Percentiles rank a stretch among this genome's conserved stretches.
Evolutionary conservation across 345 rosid genomes (phyloP).

Genomic region (Euclidium syriacum): DNA sequence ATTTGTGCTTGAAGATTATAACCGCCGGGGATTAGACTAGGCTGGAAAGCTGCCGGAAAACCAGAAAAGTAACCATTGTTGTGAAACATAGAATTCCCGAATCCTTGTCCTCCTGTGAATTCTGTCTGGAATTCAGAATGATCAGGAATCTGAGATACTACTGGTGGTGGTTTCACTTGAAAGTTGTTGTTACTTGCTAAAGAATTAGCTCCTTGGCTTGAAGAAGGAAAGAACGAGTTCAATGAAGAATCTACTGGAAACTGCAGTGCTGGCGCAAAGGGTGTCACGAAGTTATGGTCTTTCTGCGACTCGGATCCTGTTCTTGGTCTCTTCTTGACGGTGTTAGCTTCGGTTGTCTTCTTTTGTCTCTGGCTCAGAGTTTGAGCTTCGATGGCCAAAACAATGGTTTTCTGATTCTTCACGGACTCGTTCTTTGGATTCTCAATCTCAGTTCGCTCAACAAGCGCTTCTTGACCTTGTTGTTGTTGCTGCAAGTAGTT

Average conservation of each 20-base stretch:
- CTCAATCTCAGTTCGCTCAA: neutral
- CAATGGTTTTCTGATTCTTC: conserved; percentile 12
- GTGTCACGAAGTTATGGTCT: conserved; percentile 8
- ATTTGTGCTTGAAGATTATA: conserved; percentile 12
- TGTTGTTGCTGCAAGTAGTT: conserved; percentile 12
- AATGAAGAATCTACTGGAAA: conserved; percentile 8
- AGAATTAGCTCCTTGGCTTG: conserved; percentile 10
- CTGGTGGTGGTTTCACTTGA: conserved; percentile 11
- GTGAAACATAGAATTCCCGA: conserved; percentile 4
- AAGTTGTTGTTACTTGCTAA: conserved; percentile 18
- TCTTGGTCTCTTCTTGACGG: neutral
- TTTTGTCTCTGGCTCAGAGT: neutral
- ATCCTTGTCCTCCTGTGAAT: conserved; percentile 9
- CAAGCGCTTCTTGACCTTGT: neutral
- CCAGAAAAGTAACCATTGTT: conserved; percentile 21
- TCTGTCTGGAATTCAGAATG: conserved; percentile 13
- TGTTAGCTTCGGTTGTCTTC: conserved; percentile 15
- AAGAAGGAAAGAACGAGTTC: conserved; percentile 6
- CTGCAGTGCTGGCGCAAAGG: conserved; percentile 12
- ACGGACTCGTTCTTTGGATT: neutral
- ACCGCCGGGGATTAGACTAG: conserved; percentile 5
- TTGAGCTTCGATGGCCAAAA: conserved; percentile 29
- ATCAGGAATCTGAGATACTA: conserved; percentile 19
- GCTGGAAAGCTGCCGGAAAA: conserved; percentile 18
- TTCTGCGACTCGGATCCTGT: conserved; percentile 5